phyloP scores from a whole-genome alignment of 495 filamentous ascomycete genomes.

The Physcia stellaris region DNA sequence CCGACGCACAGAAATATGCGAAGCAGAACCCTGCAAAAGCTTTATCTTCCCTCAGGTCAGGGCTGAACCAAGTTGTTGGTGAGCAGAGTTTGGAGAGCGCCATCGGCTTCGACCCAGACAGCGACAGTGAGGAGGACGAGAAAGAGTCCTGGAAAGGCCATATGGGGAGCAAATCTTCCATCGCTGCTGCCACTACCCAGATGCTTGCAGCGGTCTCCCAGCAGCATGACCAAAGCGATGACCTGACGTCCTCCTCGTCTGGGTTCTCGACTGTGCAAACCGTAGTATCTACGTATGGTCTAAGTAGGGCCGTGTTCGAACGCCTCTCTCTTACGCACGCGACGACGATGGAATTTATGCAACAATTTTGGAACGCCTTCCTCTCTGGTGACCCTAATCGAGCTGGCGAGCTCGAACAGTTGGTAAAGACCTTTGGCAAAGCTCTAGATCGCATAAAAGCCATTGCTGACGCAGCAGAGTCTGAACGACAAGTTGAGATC shows the following conservation, averaged over 20 bases:
- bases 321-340: conserved; percentile 74
- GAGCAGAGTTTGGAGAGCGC: conserved; percentile 43
- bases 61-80: conserved; percentile 36
- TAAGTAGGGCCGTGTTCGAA: conserved; percentile 54
- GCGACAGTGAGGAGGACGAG: conserved; percentile 38
- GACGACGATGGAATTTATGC: conserved; percentile 86
- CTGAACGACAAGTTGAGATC: conserved; percentile 45
- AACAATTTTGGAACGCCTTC: conserved; percentile 88
- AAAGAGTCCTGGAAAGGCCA: conserved; percentile 41
- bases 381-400: conserved; percentile 68
- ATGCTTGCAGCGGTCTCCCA: conserved; percentile 34
- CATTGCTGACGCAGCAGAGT: conserved; percentile 68
- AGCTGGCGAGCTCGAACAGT: conserved; percentile 57
- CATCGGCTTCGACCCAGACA: conserved; percentile 51
- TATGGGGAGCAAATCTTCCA: conserved; percentile 43
- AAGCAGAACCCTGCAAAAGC: conserved; percentile 56
- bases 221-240: conserved; percentile 39
- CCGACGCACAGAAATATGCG: conserved; percentile 44
- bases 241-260: conserved; percentile 14
- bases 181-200: conserved; percentile 31
- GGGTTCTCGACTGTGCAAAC: conserved; percentile 20
- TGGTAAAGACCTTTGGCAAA: conserved; percentile 63
- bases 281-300: conserved; percentile 36
- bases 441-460: conserved; percentile 69
- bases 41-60: conserved; percentile 44